Evolutionary conservation across 148 eudicot genomes (phyloP), one percentile per base, ranked within the genome.

Genomic region (Chenopodium formosanum): DNA sequence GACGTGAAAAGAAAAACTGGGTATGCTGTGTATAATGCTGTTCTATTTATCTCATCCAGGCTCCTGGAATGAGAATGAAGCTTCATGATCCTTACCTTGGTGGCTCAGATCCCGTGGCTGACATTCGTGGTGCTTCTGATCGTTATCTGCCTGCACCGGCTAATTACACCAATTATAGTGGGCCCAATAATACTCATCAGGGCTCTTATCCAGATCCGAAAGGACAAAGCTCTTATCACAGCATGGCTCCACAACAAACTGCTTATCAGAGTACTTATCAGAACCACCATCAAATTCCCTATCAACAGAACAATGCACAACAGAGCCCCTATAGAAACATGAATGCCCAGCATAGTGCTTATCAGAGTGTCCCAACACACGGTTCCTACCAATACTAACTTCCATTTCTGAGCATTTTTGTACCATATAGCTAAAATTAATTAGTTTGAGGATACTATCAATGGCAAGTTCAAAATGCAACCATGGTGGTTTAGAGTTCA

Each of bases 361-460:
- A 86, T 71, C 86, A 76, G 60, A 83, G 75, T 44, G 79, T 44
- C 4, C 27, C 73, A 31, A 73, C 90, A 3, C 86, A 81, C 13
- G 83, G 82, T 74, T 68, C 87, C 64, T 89, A 88, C 82, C 91
- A 81, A 64, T 88, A 89, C 72, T 89, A 83, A 74, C 70, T 27
- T 81, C 32, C 82, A 82, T 70, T 63, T 37, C 78, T 32, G 81
- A 64, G 87, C 73, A 76, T 73, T 88, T 75, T 76, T 87, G 87
- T 88, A 82, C 83, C 79, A 78, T 84, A 77, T 84, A 77, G 79
- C 77, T 77, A 25, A 23, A 65, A 67, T 74, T 52, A 22, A 56
- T 62, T 84, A 78, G 77, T 62, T 50, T 73, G 81, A 29, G 34
- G 4, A 78, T 53, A 9, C 75, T 56, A 62, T 68, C 50, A 2